A percentile compares a stretch with the other conserved stretches of the same genome.
Evolutionary conservation across 768 basidiomycete species (phyloP).

Genomic region (Thelephora aurantiotincta): DNA sequence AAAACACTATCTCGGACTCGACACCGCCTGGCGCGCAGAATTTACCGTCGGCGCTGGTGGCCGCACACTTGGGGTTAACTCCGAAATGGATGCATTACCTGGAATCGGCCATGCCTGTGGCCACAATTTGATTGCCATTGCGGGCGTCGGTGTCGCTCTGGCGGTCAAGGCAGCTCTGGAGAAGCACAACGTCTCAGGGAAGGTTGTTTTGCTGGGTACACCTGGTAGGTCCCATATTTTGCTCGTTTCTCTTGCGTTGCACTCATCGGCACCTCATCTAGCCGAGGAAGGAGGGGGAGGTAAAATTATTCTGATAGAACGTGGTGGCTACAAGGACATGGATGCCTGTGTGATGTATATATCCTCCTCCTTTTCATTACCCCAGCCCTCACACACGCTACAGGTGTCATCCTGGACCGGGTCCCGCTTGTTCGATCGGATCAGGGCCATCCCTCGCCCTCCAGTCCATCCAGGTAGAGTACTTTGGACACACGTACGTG

Average conservation of each 20-base stretch:
- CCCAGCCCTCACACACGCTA: neutral
- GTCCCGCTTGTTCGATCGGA: constrained; percentile 33
- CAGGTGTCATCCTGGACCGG: constrained; percentile 66
- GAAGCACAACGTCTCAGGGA: constrained; percentile 48
- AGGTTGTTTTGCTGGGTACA: constrained; percentile 62
- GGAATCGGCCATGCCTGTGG: constrained; percentile 56
- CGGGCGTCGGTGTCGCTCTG: constrained; percentile 61
- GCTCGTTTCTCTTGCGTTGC: too few species aligned
- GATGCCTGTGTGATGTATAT: constrained; percentile 63
- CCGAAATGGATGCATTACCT: constrained; percentile 59
- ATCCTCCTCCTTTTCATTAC: neutral
- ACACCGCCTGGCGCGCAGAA: constrained; percentile 71
- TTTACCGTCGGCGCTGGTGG: constrained; percentile 45
- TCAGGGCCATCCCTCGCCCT: constrained; percentile 46
- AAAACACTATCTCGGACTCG: constrained; percentile 50
- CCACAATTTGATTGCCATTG: constrained; percentile 73
- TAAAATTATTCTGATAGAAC: constrained; percentile 59
- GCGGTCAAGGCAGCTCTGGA: constrained; percentile 58
- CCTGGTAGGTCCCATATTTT: constrained; percentile 24
- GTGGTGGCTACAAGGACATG: constrained; percentile 71
- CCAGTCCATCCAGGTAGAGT: constrained; percentile 55
- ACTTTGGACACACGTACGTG: constrained; percentile 56
- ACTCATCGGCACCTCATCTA: constrained; percentile 14
- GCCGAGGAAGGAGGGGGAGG: constrained; percentile 74
- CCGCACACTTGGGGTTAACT: constrained; percentile 61